Evolutionary conservation across 2,329 filamentous ascomycete genomes (phyloP).

Genomic region (Trichoderma afroharzianum): DNA sequence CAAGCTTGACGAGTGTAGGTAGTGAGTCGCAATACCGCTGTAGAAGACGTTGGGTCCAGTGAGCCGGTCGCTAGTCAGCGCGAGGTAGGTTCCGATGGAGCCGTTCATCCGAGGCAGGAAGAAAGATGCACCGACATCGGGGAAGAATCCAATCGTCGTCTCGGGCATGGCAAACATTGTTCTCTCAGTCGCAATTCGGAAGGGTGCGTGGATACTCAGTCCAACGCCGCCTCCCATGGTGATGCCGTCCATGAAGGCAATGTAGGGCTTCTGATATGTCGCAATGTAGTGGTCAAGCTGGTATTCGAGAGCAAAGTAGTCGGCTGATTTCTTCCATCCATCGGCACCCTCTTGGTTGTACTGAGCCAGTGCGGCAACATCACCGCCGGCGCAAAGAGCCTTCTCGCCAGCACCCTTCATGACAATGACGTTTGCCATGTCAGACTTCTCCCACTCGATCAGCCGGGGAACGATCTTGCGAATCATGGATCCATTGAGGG

Average conservation of each 20-base stretch:
- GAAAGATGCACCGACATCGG: conserved; percentile 94
- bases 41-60: conserved; percentile 84
- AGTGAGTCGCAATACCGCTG: conserved; percentile 90
- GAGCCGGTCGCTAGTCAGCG: conserved; percentile 81
- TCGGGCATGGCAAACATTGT: conserved; percentile 98
- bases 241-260: conserved; percentile 95
- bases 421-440: conserved; percentile 87
- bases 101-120: conserved; percentile 91
- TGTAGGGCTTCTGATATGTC: conserved; percentile 87
- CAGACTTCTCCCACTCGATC: conserved; percentile 91
- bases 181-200: conserved; percentile 92
- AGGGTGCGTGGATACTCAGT: conserved; percentile 88
- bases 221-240: conserved; percentile 98
- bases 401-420: conserved; percentile 84
- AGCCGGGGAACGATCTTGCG: conserved; percentile 88
- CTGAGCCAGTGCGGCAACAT: conserved; percentile 74
- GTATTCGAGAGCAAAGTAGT: conserved; percentile 95
- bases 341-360: conserved; percentile 65
- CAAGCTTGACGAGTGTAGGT: conserved; percentile 85
- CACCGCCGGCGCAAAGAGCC: conserved; percentile 90
- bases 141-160: conserved; percentile 97
- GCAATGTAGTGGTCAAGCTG: conserved; percentile 93
- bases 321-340: conserved; percentile 70
- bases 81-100: conserved; percentile 83
- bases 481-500: conserved; percentile 90